These are phyloP conservation scores for Graphium sp. DNA, from an alignment of 2,329 filamentous ascomycete genomes.

Conservation along the genomic window DNA sequence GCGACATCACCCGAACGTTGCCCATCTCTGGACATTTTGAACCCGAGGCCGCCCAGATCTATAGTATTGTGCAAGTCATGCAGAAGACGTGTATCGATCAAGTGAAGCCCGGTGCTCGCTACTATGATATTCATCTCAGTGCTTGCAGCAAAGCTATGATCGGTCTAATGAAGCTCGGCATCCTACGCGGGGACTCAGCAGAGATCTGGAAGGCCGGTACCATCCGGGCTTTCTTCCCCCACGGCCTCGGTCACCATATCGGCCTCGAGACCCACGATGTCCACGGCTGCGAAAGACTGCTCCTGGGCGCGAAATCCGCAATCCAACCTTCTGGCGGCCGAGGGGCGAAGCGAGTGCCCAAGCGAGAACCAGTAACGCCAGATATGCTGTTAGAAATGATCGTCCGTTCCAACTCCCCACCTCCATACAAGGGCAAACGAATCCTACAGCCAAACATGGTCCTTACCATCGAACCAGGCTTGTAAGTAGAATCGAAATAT, in stretches of 20 bases:
- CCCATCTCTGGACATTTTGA: conserved; percentile 57
- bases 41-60: conserved; percentile 53
- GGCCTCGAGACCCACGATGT: conserved; percentile 51
- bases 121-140: conserved; percentile 54
- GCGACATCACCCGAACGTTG: conserved; percentile 79
- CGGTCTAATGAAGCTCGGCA: conserved; percentile 54
- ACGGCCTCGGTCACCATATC: conserved; percentile 48
- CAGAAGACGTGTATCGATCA: conserved; percentile 56
- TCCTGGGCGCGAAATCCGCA: conserved; percentile 12
- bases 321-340: conserved; percentile 13
- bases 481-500: too few relatives aligned
- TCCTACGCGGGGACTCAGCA: conserved; percentile 46
- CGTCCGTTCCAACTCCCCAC: too few relatives aligned
- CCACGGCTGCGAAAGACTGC: conserved; percentile 19
- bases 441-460: conserved; percentile 46
- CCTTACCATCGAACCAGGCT: conserved; percentile 65
- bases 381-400: too few relatives aligned
- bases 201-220: conserved; percentile 35
- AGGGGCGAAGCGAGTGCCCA: conserved; percentile 11
- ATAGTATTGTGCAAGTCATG: conserved; percentile 67
- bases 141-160: conserved; percentile 57
- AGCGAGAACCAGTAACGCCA: conserved; percentile 22
- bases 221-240: conserved; percentile 46
- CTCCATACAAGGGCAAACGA: conserved; percentile 16
- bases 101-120: conserved; percentile 52